Evolutionary conservation across 2,329 filamentous ascomycete species (phyloP).

Genomic region (Alternaria ventricosa): DNA sequence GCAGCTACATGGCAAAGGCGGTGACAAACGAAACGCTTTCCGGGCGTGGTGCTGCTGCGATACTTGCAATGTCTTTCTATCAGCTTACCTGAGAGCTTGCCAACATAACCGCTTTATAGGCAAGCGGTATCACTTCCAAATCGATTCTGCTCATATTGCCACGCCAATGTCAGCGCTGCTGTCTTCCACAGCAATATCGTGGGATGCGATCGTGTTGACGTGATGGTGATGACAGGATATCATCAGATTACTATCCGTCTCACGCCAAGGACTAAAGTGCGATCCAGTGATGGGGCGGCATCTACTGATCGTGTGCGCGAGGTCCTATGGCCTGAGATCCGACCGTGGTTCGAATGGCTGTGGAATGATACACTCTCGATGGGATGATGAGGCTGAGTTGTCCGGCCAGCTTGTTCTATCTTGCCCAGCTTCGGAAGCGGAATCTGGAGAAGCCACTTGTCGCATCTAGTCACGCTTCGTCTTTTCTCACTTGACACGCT

Average conservation of each 20-base stretch:
- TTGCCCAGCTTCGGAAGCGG: background rate
- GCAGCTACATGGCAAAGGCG: background rate
- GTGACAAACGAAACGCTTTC: background rate
- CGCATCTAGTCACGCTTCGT: background rate
- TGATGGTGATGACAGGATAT: background rate
- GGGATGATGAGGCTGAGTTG: background rate
- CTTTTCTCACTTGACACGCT: background rate
- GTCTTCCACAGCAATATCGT: background rate
- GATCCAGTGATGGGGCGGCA: background rate
- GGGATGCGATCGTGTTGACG: background rate
- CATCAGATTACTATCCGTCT: background rate
- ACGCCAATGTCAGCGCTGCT: background rate
- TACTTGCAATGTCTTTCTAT: background rate
- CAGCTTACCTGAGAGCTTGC: background rate
- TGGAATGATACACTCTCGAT: background rate
- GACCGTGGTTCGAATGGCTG: background rate
- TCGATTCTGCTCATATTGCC: background rate
- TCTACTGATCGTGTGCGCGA: background rate
- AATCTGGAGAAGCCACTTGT: background rate
- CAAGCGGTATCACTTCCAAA: background rate
- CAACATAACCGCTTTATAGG: background rate
- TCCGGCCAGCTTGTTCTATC: background rate
- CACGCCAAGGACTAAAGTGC: background rate
- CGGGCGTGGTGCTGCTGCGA: background rate
- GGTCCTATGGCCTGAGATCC: background rate